Percentiles rank a stretch among this genome's conserved stretches.
These are phyloP conservation scores for Elsinoe fawcettii DNA, from an alignment of 2,329 filamentous ascomycete species.

Conservation along the genomic window DNA sequence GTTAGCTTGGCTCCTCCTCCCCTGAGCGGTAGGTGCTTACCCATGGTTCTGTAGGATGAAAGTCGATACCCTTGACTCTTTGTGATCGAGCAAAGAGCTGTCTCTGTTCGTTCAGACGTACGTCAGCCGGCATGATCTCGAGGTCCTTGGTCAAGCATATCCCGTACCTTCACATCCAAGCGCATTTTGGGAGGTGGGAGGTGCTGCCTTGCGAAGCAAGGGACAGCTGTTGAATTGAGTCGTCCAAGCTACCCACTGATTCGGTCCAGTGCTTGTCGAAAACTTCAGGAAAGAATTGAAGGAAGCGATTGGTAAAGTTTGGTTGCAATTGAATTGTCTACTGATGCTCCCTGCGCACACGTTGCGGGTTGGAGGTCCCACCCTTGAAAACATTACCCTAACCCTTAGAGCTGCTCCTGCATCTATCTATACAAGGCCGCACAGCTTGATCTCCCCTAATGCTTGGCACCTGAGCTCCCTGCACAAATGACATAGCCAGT, in stretches of 20 bases:
- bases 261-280: not conserved
- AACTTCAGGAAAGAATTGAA: not conserved
- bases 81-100: slow-evolving; percentile 84
- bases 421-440: too few species aligned
- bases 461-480: too few species aligned
- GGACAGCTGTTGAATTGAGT: slow-evolving; percentile 20
- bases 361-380: slow-evolving; percentile 4
- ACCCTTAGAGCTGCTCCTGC: not conserved
- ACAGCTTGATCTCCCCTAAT: too few species aligned
- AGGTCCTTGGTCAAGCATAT: not conserved
- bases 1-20: slow-evolving; percentile 25
- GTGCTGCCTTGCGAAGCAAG: slow-evolving; percentile 24
- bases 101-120: slow-evolving; percentile 48
- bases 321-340: not conserved
- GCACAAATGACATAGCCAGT: too few species aligned
- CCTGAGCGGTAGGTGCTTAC: slow-evolving; percentile 41
- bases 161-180: slow-evolving; percentile 51
- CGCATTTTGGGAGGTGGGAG: slow-evolving; percentile 39
- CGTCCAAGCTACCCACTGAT: not conserved
- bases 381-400: not conserved
- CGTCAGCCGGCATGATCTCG: slow-evolving; percentile 32
- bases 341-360: not conserved
- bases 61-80: slow-evolving; percentile 95
- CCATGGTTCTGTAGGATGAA: slow-evolving; percentile 95
- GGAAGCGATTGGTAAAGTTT: not conserved